A percentile compares a stretch with the other conserved stretches of the same genome.
Evolutionary conservation across 1,139 yeast genomes (phyloP).

Genomic region (Pichia sp.): DNA sequence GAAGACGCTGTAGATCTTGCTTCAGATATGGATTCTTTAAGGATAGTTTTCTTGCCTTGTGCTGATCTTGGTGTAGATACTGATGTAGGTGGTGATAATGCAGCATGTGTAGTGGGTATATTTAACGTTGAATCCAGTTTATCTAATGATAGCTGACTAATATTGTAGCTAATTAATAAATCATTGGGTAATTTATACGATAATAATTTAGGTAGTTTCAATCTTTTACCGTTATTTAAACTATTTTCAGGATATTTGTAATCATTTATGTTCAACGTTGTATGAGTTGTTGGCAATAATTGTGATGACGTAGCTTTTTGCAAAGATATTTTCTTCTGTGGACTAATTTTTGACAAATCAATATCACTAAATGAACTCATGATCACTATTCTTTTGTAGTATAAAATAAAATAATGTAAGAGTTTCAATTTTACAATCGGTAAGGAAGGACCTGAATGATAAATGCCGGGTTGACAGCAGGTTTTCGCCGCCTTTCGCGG

Average conservation of each 20-base stretch:
- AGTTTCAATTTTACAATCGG: neutral
- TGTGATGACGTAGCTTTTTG: neutral
- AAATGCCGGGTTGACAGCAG: neutral
- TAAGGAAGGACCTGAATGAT: neutral
- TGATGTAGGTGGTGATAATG: slow-evolving; percentile 7
- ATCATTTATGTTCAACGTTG: neutral
- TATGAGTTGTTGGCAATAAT: neutral
- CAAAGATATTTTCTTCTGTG: neutral
- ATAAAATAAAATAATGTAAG: too few relatives aligned
- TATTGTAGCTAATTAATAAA: slow-evolving; percentile 1
- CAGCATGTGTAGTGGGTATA: slow-evolving; percentile 6
- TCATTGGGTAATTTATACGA: slow-evolving; percentile 10
- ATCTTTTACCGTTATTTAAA: neutral
- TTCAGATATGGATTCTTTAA: neutral
- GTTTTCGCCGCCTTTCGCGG: neutral
- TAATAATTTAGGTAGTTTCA: slow-evolving; percentile 13
- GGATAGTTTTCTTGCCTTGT: neutral
- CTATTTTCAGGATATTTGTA: slow-evolving; percentile 3
- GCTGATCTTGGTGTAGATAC: neutral
- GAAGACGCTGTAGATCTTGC: neutral
- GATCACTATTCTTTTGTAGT: too few relatives aligned
- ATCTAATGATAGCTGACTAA: slow-evolving; percentile 9
- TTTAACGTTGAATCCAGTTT: slow-evolving; percentile 1
- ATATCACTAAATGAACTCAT: neutral
- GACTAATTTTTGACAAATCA: neutral